Conservation (phyloP, 306 rosid species). For the Lotus japonicus region DNA sequence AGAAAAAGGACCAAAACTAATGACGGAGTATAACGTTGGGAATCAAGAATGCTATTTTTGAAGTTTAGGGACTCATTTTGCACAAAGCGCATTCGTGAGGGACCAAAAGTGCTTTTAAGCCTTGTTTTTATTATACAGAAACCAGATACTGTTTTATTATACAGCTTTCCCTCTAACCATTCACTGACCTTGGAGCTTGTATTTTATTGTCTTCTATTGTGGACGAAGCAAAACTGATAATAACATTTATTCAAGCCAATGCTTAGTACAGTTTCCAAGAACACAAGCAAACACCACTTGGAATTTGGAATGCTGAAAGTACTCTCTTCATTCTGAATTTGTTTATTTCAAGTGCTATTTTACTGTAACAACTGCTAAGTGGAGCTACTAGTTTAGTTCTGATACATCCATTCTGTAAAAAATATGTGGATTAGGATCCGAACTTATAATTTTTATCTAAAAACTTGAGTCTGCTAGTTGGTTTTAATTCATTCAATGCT, state of each 20-base stretch:
- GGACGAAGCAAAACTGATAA: background rate
- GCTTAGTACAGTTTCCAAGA: background rate
- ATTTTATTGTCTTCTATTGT: background rate
- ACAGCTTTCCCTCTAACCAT: too few relatives aligned
- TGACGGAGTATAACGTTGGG: too few relatives aligned
- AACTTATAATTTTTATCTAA: background rate
- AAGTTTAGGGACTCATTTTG: too few relatives aligned
- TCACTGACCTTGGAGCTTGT: background rate
- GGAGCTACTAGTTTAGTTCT: background rate
- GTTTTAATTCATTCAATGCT: background rate
- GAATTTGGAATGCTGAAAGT: background rate
- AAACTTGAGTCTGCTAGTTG: background rate
- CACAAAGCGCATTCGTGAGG: too few relatives aligned
- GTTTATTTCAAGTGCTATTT: background rate
- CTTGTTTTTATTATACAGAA: background rate
- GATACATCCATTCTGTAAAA: background rate
- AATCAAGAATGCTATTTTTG: too few relatives aligned
- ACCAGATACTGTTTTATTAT: background rate
- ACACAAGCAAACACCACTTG: background rate
- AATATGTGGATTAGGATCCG: background rate
- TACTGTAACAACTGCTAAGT: background rate
- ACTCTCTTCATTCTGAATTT: background rate
- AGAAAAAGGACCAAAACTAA: too few relatives aligned
- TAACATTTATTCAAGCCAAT: background rate
- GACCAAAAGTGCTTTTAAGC: too few relatives aligned